A percentile compares a stretch with the other conserved stretches of the same genome.
These are phyloP conservation scores for Plasmodium relictum DNA, from an alignment of 169 alveolate genomes.

Conservation along the genomic window DNA sequence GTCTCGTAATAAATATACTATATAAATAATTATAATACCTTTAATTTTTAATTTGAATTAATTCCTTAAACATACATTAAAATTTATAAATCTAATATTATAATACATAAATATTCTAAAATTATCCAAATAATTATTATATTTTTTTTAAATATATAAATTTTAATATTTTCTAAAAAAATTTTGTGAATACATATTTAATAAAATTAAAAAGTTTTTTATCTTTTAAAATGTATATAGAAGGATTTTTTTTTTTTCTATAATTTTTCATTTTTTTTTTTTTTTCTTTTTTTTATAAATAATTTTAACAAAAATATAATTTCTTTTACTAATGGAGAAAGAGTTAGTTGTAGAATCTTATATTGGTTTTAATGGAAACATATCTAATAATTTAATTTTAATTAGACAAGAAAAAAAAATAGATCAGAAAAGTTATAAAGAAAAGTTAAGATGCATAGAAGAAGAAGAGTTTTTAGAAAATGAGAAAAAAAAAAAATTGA, in stretches of 20 bases:
- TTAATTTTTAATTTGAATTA: no score
- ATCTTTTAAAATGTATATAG: neutral
- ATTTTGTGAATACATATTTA: no score
- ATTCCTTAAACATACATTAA: no score
- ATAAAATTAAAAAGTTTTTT: neutral
- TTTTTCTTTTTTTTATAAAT: neutral
- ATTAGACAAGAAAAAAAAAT: slow-evolving; percentile 39
- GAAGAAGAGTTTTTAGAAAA: slow-evolving; percentile 59
- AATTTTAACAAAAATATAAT: neutral
- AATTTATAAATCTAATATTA: no score
- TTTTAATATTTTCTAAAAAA: no score
- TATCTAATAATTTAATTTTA: slow-evolving; percentile 59
- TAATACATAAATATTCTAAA: no score
- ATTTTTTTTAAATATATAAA: no score
- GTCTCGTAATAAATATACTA: no score
- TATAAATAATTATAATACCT: no score
- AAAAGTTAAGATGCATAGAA: slow-evolving; percentile 63
- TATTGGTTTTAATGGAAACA: slow-evolving; percentile 68
- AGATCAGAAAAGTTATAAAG: slow-evolving; percentile 15
- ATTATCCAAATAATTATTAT: no score
- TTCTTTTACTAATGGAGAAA: slow-evolving; percentile 27
- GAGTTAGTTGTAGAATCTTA: slow-evolving; percentile 48
- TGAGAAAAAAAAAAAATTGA: slow-evolving; percentile 73
- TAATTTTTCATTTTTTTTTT: slow-evolving; percentile 10
- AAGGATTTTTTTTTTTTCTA: neutral